Evolutionary conservation across 2,329 filamentous ascomycete species (phyloP).

Genomic region (Curvularia hawaiiensis): DNA sequence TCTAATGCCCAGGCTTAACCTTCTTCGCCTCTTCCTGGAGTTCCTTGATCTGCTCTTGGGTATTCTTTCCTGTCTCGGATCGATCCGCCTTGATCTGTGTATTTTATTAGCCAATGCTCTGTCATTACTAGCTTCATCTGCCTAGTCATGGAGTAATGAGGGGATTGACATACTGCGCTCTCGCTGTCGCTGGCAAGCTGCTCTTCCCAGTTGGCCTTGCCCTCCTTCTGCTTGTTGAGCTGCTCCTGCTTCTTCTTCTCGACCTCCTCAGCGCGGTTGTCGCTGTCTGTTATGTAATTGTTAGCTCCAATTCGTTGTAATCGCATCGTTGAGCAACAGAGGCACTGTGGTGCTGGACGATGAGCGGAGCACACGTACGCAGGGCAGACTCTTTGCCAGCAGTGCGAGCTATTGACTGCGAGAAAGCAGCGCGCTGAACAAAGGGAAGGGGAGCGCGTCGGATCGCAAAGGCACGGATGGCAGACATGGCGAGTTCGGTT

Average conservation of each 20-base stretch:
- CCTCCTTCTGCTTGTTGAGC: slow-evolving; percentile 51
- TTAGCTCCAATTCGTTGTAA: slow-evolving; percentile 14
- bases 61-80: slow-evolving; percentile 46
- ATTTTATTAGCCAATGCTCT: slow-evolving; percentile 1
- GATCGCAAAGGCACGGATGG: slow-evolving; percentile 39
- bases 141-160: too few relatives aligned
- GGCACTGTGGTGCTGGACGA: neutral
- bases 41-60: slow-evolving; percentile 51
- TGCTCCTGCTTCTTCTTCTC: slow-evolving; percentile 52
- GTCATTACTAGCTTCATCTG: neutral
- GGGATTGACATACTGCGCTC: slow-evolving; percentile 40
- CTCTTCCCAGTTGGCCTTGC: slow-evolving; percentile 52
- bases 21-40: slow-evolving; percentile 54
- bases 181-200: slow-evolving; percentile 52
- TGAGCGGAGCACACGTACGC: slow-evolving; percentile 41
- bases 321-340: neutral
- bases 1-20: slow-evolving; percentile 12
- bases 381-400: slow-evolving; percentile 53
- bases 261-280: slow-evolving; percentile 47
- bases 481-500: slow-evolving; percentile 34
- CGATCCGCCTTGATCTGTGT: slow-evolving; percentile 51
- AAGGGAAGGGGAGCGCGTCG: slow-evolving; percentile 38
- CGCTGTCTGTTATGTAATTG: slow-evolving; percentile 26
- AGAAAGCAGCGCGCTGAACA: slow-evolving; percentile 46
- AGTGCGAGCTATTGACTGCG: slow-evolving; percentile 43